Base-by-base conservation (phyloP, 306 rosid genomes). In the Urtica urens region DNA sequence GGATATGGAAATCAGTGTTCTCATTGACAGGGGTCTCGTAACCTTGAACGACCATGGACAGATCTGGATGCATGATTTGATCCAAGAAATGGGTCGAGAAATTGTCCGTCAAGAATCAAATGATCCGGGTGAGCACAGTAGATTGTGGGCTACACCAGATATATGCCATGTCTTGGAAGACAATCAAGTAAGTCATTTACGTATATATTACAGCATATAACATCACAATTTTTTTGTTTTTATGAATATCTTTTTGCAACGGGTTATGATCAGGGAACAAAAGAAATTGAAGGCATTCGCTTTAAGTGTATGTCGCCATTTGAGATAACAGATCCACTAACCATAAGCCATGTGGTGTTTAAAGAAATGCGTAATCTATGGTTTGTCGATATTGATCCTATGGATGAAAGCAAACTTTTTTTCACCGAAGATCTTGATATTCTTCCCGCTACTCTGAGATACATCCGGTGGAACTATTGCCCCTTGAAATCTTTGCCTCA, bases 21-120 rank as follows among this genome's bases (percentile, higher is more conserved):
- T 78, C 62, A 46, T 58, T 33, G 65, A 74, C 37, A 67, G 54
- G 47, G 70, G 71, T 17, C 72, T 78, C 26, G 25, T 74, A 19
- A 53, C 60, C 46, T 13, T 38, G 4, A n/a, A n/a, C n/a, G 30
- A 7, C 17, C 38, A 20, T 1, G 12, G 30, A 3, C 7, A 22
- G 0, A 12, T 62, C 1, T 38, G 17, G 18, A 58, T 77, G 71
- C 76, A 77, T 49, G 61, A 69, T 62, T 58, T 68, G 57, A 23
- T 77, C 24, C 63, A 67, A 60, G 49, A 67, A 39, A 53, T 71
- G 70, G 77, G 78, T 12, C 43, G 60, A 23, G 23, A 28, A 18
- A 53, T 72, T 52, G 73, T 72, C 50, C 26, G 24, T 4, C 23
- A 58, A 34, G 58, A 72, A 37, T 69, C 49, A 10, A 23, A 7